Conservation (phyloP, 2,329 filamentous ascomycete genomes). For the Fusarium marasasianum region DNA sequence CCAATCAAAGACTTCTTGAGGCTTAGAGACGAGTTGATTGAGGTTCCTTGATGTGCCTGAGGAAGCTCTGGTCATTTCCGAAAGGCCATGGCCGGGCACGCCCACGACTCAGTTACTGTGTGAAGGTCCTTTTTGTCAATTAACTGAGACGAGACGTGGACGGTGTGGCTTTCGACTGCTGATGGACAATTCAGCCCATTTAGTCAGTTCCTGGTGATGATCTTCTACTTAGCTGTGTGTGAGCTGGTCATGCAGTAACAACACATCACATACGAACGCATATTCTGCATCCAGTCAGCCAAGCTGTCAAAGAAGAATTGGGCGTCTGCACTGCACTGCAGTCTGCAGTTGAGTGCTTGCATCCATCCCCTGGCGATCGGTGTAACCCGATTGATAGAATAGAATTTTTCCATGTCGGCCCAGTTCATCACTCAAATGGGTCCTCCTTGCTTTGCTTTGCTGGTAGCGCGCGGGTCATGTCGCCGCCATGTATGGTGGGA, state of each 20-base stretch:
- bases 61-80: slow-evolving; percentile 30
- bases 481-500: slow-evolving; percentile 23
- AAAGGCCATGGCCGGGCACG: slow-evolving; percentile 9
- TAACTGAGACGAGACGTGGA: slow-evolving; percentile 2
- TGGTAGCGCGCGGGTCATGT: slow-evolving; percentile 39
- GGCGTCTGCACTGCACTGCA: slow-evolving; percentile 7
- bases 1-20: slow-evolving; percentile 24
- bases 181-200: not conserved
- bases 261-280: slow-evolving; percentile 27
- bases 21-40: slow-evolving; percentile 10
- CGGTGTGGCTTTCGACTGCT: not conserved
- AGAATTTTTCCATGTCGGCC: slow-evolving; percentile 10
- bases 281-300: slow-evolving; percentile 27
- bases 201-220: not conserved
- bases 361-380: slow-evolving; percentile 30
- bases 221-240: not conserved
- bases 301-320: slow-evolving; percentile 31
- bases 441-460: not conserved
- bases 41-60: not conserved
- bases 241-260: slow-evolving; percentile 33
- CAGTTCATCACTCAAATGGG: slow-evolving; percentile 4
- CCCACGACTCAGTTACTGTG: slow-evolving; percentile 8
- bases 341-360: slow-evolving; percentile 36
- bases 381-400: slow-evolving; percentile 25
- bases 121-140: not conserved